These are phyloP conservation scores for Letharia columbiana DNA, from an alignment of 495 filamentous ascomycete genomes.

Conservation along the genomic window DNA sequence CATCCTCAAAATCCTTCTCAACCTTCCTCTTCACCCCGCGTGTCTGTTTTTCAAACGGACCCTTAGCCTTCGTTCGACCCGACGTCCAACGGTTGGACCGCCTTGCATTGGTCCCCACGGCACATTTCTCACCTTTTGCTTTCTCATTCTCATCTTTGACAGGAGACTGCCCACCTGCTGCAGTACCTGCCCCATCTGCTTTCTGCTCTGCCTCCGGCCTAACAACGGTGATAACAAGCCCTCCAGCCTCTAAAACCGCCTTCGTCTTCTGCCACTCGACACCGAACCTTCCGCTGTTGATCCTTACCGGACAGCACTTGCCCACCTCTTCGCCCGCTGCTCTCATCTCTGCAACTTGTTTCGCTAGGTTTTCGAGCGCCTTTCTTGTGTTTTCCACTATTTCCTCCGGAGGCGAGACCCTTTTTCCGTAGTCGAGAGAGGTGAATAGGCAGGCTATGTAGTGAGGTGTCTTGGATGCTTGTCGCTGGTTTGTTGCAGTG, in stretches of 20 bases:
- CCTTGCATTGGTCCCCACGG: no score
- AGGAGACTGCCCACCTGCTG: not conserved
- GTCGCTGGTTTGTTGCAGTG: slow-evolving; percentile 15
- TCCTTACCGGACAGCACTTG: slow-evolving; percentile 34
- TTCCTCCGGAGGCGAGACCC: slow-evolving; percentile 14
- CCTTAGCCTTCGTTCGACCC: not conserved
- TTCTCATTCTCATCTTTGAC: not conserved
- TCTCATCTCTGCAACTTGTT: slow-evolving; percentile 25
- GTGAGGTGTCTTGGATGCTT: slow-evolving; percentile 21
- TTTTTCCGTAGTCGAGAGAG: slow-evolving; percentile 30
- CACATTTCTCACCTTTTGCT: not conserved
- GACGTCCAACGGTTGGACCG: no score
- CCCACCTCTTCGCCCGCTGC: not conserved
- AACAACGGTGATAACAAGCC: slow-evolving; percentile 30
- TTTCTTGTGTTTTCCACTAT: slow-evolving; percentile 35
- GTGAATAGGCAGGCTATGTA: slow-evolving; percentile 47
- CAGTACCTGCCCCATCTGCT: slow-evolving; percentile 24
- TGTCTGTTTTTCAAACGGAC: not conserved
- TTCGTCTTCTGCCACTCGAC: slow-evolving; percentile 35
- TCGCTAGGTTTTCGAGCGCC: slow-evolving; percentile 35
- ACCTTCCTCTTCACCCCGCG: slow-evolving; percentile 7
- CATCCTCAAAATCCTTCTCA: not conserved
- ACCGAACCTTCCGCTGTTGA: slow-evolving; percentile 39
- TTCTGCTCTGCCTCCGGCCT: slow-evolving; percentile 14
- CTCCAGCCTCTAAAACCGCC: slow-evolving; percentile 27